Conservation (phyloP, 768 basidiomycete species). For the Tremella yokohamensis region DNA sequence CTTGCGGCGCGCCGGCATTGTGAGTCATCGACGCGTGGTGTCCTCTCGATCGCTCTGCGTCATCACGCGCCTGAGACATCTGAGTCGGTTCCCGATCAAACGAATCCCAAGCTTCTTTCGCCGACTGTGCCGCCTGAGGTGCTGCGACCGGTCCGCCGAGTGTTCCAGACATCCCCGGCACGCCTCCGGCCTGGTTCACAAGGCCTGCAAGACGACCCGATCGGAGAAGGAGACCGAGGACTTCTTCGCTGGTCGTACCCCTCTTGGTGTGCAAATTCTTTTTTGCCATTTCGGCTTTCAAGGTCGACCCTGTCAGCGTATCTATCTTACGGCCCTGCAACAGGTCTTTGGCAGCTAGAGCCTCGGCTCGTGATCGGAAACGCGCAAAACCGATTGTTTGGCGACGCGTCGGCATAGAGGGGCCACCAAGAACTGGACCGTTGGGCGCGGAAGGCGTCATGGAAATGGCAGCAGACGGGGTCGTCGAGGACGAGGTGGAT, state of each 20-base stretch:
- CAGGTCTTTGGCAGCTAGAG: conserved; percentile 77
- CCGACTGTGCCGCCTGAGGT: not conserved
- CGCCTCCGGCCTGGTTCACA: conserved; percentile 7
- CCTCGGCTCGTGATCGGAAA: conserved; percentile 81
- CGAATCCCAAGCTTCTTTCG: conserved; percentile 38
- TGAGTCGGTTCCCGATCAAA: conserved; percentile 16
- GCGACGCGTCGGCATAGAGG: conserved; percentile 63
- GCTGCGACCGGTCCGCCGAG: not conserved
- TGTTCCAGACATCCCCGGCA: not conserved
- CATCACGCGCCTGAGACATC: not conserved
- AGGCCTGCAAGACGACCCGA: conserved; percentile 36
- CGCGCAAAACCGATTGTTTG: conserved; percentile 99
- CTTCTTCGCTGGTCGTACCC: conserved; percentile 63
- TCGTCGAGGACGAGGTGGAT: conserved; percentile 36
- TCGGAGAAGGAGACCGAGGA: conserved; percentile 39
- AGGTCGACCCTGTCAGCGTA: conserved; percentile 80
- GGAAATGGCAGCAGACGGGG: conserved; percentile 39
- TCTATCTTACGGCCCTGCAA: conserved; percentile 88
- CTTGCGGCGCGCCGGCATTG: too few relatives aligned
- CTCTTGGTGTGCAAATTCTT: conserved; percentile 97
- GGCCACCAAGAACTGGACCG: conserved; percentile 20
- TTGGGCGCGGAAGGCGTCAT: conserved; percentile 30
- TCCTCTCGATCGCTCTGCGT: too few relatives aligned
- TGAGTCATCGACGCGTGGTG: too few relatives aligned
- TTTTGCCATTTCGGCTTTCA: conserved; percentile 99